Base-by-base conservation (phyloP, 2,329 filamentous ascomycete genomes). In the Phyllosticta citribraziliensis region DNA sequence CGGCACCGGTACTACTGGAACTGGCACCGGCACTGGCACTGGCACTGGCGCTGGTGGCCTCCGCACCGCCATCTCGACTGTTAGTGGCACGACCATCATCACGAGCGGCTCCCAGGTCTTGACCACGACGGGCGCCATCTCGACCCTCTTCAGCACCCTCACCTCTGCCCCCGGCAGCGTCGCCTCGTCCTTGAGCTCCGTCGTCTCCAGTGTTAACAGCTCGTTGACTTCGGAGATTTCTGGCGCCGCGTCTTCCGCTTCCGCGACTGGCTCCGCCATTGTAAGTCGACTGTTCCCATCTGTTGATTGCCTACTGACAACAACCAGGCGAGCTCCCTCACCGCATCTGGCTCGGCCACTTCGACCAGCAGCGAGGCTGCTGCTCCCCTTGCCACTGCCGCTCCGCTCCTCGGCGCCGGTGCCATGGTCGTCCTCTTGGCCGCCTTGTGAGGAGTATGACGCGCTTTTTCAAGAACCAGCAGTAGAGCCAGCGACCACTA, bases 361-460 rank as follows among this genome's bases (percentile, higher is more conserved):
- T 56, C 54, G 12, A 22, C 64, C 20, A 35, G 63, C 14, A 65
- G 66, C 1, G 55, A 64, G 19, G 67, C 61, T 35, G 66, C 64
- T 60, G 70, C 71, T 47, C 64, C 72, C 63, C 70, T 68, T 67
- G 68, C 66, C 58, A 76, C 73, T 33, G 73, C 67, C 61, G 65
- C 72, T 24, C 72, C 74, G 40, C 56, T 75, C 47, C 69, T 70
- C 52, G 74, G 71, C 65, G 73, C 67, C 61, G 70, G 67, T 35
- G 73, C 70, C 65, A 61, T 73, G 52, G 71, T 71, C 56, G 72
- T 72, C 57, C 67, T 70, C 65, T 64, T 75, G 65, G 64, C 75
- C 63, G 33, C 33, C 33, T 65, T 76, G 64, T 76, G 75, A 74
- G 52, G 30, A 56, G 33, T 17, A 12, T 40, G 33, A 40, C 1